phyloP scores from a whole-genome alignment of 345 rosid genomes.

The Eucalyptus pauciflora region DNA sequence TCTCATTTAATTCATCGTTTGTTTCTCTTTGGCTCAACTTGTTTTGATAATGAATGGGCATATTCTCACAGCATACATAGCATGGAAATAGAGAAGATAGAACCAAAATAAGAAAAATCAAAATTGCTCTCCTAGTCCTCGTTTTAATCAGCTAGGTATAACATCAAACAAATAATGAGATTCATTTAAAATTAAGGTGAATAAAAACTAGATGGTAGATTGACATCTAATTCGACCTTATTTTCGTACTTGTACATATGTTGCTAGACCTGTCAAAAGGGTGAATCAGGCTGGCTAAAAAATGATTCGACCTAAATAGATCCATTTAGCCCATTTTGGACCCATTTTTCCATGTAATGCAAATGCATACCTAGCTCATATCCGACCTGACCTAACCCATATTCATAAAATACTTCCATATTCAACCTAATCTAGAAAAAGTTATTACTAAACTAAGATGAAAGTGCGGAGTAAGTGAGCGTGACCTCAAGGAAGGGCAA shows the following conservation, averaged over 20 bases:
- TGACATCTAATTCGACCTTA: not conserved
- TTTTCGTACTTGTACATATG: not conserved
- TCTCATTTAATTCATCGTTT: not conserved
- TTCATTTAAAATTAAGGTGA: not conserved
- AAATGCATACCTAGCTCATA: not conserved
- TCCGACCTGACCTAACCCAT: accelerated
- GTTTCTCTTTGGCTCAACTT: not conserved
- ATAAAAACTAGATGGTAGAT: not conserved
- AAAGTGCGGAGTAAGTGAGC: not conserved
- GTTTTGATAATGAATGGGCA: not conserved
- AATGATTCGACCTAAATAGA: not conserved
- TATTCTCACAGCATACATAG: not conserved
- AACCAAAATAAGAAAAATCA: not conserved
- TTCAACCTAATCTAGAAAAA: not conserved
- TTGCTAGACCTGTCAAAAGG: not conserved
- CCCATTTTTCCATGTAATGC: not conserved
- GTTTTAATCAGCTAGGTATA: not conserved
- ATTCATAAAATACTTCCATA: not conserved
- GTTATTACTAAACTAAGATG: no score
- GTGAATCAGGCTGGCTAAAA: not conserved
- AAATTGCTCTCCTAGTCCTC: not conserved
- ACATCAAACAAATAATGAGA: not conserved
- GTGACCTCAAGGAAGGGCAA: not conserved
- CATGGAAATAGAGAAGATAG: not conserved
- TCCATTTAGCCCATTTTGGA: no score